Evolutionary conservation across 345 rosid species (phyloP), one percentile per base, ranked within the genome.

Genomic region (Carallia pectinifolia): DNA sequence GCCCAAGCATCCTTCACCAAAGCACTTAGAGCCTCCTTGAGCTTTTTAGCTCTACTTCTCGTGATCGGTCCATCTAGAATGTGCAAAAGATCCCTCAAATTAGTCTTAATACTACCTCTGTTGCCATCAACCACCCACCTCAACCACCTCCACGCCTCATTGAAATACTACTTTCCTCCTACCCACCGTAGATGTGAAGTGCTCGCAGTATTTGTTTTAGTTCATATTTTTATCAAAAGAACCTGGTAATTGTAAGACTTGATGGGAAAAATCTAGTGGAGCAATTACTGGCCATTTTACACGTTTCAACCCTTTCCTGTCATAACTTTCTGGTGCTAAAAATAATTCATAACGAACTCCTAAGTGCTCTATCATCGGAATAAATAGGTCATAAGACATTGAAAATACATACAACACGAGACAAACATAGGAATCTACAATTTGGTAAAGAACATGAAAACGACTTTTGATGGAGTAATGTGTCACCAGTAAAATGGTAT

Each of bases 401-500:
- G 61, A 61, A 34, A 69, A 38, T 61, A 61, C 31, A 6, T 58
- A 34, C 61, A 38, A 8, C 58, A 4, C 7, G 6, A 17, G 58
- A 17, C 1, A 16, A 7, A 27, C 4, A 6, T 29, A 27, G 1
- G 12, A 53, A 12, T 37, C 66, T 29, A 62, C 36, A 50, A 50
- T 53, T 52, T 27, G 62, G 5, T 40, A 36, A 39, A 58, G 33
- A 68, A 17, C 44, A 48, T 53, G 54, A 27, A 58, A 15, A 63
- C 48, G 37, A 60, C 58, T 16, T 29, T 18, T 12, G 13, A 48
- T 7, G 33, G 38, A 47, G 53, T 50, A 66, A 34, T 31, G 59
- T 58, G 66, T 53, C 64, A 63, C 55, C 34, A 38, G 60, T 69
- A 16, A 29, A 63, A 53, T 53, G 62, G 56, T 39, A 44, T 6